A percentile compares a stretch with the other conserved stretches of the same genome.
phyloP scores from a whole-genome alignment of 176 grass and related monocot species.

The Triticum monococcum region DNA sequence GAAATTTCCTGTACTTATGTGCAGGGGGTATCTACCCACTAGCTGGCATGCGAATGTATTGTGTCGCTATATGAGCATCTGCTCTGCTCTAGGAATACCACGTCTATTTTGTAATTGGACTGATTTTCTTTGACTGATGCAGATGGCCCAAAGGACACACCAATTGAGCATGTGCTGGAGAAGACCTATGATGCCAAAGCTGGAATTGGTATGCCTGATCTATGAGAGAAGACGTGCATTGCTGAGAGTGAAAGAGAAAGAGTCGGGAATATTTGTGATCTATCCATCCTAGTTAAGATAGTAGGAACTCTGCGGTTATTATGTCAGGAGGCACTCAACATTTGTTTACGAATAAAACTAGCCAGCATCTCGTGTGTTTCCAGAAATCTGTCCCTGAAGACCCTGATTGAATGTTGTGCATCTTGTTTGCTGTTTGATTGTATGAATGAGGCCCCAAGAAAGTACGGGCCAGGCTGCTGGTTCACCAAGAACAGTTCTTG shows the following conservation, averaged over 20 bases:
- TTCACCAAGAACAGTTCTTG: not conserved
- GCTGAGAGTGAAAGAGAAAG: not conserved
- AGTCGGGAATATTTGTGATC: not conserved
- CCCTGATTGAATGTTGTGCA: not conserved
- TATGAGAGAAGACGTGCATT: slow-evolving; percentile 30
- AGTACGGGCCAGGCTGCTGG: not conserved
- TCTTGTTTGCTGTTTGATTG: not conserved
- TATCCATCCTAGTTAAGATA: not conserved
- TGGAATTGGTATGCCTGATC: slow-evolving; percentile 95
- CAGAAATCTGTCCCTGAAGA: not conserved
- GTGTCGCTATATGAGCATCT: not conserved
- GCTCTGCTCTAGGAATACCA: not conserved
- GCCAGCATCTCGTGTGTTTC: not conserved
- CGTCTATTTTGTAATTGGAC: not conserved
- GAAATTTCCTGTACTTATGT: slow-evolving; percentile 12
- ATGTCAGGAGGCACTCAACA: not conserved
- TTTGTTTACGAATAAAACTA: not conserved
- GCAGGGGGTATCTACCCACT: not conserved
- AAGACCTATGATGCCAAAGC: slow-evolving; percentile 90
- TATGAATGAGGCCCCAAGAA: not conserved
- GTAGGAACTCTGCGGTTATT: not conserved
- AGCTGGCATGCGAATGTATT: not conserved
- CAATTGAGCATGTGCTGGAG: slow-evolving; percentile 73
- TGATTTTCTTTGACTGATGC: slow-evolving; percentile 3
- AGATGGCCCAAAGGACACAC: slow-evolving; percentile 85